A percentile compares a stretch with the other conserved stretches of the same genome.
These are phyloP conservation scores for Aurantiochytrium sp. DNA, from an alignment of 108 stramenopile genomes.

Conservation along the genomic window DNA sequence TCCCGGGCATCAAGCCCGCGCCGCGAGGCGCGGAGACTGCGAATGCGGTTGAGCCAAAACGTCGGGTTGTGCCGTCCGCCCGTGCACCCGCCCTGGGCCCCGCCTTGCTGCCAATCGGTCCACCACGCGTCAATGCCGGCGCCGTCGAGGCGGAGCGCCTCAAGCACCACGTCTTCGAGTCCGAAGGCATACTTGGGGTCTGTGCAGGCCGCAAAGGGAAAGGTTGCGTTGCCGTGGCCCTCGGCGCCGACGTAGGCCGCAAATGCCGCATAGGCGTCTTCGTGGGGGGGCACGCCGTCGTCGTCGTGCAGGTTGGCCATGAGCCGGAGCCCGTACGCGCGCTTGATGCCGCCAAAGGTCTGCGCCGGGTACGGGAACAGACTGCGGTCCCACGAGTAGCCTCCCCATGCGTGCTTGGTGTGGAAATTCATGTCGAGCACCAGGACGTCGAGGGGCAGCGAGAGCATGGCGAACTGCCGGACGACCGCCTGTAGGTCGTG, in stretches of 20 bases:
- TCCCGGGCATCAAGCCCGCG: not conserved
- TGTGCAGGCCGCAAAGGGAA: conserved; percentile 17
- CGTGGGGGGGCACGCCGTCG: conserved; percentile 11
- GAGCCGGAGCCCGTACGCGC: not conserved
- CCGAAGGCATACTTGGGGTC: not conserved
- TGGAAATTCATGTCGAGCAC: conserved; percentile 50
- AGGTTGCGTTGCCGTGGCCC: not conserved
- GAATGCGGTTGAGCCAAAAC: not conserved
- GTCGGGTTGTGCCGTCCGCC: conserved; percentile 34
- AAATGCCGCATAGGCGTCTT: conserved; percentile 6
- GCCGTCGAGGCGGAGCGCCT: not conserved
- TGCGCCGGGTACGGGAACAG: conserved; percentile 23
- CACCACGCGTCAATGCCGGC: conserved; percentile 7
- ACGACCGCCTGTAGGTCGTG: not conserved
- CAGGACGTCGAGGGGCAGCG: not conserved
- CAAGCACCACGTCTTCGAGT: conserved; percentile 31
- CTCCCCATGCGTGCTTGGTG: conserved; percentile 39
- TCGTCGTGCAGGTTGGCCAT: conserved; percentile 42
- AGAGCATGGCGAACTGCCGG: not conserved
- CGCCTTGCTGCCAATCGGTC: conserved; percentile 42
- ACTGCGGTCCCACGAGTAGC: conserved; percentile 36
- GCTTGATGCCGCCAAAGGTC: not conserved
- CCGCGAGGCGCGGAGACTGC: not conserved
- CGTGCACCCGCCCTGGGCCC: not conserved
- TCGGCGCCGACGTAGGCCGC: not conserved